These are phyloP conservation scores for Colletotrichum filicis DNA, from an alignment of 2,329 filamentous ascomycete species.

Conservation along the genomic window DNA sequence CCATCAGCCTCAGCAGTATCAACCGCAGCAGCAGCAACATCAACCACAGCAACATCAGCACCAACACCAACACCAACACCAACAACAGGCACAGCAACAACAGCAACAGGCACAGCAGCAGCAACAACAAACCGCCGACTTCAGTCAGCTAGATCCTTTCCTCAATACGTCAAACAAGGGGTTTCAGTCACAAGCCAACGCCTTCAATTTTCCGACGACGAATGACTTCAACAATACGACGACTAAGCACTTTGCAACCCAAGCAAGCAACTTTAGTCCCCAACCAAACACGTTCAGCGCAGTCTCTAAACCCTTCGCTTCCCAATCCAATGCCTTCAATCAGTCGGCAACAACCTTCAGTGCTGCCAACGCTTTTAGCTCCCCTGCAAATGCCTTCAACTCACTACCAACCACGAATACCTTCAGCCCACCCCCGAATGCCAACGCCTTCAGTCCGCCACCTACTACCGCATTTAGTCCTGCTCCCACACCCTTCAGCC, in stretches of 20 bases:
- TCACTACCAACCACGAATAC: slow-evolving; percentile 8
- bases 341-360: slow-evolving; percentile 10
- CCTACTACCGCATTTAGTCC: slow-evolving; percentile 23
- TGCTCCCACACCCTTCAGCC: slow-evolving; percentile 24
- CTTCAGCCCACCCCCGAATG: not conserved
- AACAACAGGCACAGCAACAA: not conserved
- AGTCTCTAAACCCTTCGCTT: not conserved
- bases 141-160: slow-evolving; percentile 11
- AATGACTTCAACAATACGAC: slow-evolving; percentile 18
- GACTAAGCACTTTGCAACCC: slow-evolving; percentile 2
- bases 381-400: slow-evolving; percentile 17
- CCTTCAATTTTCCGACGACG: not conserved
- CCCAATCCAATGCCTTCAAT: not conserved
- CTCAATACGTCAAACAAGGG: not conserved
- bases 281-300: slow-evolving; percentile 2
- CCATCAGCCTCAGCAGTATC: slow-evolving; percentile 11
- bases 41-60: not conserved
- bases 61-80: slow-evolving; percentile 1
- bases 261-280: not conserved
- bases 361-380: slow-evolving; percentile 1
- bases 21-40: not conserved
- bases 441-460: slow-evolving; percentile 28
- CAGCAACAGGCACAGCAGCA: not conserved
- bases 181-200: not conserved
- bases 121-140: not conserved